These are phyloP conservation scores for Candida sojae DNA, from an alignment of 1,139 yeast genomes.

Conservation along the genomic window DNA sequence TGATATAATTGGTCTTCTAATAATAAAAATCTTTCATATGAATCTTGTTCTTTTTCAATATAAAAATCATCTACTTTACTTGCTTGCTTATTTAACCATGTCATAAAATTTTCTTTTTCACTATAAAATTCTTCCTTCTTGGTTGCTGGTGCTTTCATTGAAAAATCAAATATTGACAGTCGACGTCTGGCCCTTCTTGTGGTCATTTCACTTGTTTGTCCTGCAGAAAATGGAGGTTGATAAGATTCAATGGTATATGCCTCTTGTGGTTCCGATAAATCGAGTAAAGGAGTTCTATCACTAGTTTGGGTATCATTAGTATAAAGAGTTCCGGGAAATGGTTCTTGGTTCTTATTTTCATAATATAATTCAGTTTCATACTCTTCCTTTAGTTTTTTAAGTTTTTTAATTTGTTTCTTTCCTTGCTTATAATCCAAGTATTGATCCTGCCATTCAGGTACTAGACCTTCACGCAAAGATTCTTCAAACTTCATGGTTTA, in stretches of 20 bases:
- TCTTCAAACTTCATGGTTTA: constrained; percentile 62
- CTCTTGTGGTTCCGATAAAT: constrained; percentile 8
- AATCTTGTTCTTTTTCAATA: constrained; percentile 59
- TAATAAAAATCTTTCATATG: constrained; percentile 57
- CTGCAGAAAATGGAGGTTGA: constrained; percentile 2
- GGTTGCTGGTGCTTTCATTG: constrained; percentile 17
- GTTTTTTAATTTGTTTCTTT: constrained; percentile 36
- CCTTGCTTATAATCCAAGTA: constrained; percentile 72
- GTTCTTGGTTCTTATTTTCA: background rate
- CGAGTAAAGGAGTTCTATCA: constrained; percentile 35
- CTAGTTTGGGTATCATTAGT: constrained; percentile 12
- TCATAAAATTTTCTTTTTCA: constrained; percentile 48
- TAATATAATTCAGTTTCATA: constrained; percentile 9
- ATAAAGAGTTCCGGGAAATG: background rate
- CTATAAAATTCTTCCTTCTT: constrained; percentile 22
- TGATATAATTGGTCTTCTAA: constrained; percentile 71
- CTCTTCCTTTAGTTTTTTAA: constrained; percentile 12
- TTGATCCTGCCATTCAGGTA: constrained; percentile 87
- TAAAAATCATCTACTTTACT: constrained; percentile 63
- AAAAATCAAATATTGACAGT: constrained; percentile 22
- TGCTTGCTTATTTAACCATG: constrained; percentile 65
- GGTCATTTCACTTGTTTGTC: background rate
- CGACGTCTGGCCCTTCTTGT: constrained; percentile 4
- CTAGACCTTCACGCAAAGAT: constrained; percentile 57
- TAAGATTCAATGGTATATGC: constrained; percentile 6